phyloP scores from a whole-genome alignment of 306 rosid genomes.

The Vicia faba region DNA sequence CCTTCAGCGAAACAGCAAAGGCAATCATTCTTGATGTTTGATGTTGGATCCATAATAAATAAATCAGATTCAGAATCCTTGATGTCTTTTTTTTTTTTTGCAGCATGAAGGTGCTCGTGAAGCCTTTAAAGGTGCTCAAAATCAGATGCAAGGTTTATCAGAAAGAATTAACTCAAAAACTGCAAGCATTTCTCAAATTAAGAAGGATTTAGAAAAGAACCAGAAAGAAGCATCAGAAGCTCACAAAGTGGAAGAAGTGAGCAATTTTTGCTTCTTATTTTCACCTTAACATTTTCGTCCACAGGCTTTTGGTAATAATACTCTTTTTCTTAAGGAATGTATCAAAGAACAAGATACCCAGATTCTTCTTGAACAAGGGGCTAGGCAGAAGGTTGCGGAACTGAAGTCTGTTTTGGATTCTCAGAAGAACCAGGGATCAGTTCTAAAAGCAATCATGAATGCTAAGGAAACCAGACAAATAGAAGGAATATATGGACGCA shows the following conservation, averaged over 20 bases:
- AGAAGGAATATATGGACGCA: slow-evolving; percentile 91
- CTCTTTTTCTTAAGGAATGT: slow-evolving; percentile 55
- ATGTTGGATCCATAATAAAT: too few species aligned
- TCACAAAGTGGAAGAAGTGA: slow-evolving; percentile 72
- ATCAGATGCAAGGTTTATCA: slow-evolving; percentile 63
- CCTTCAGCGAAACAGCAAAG: background rate
- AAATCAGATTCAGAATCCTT: background rate
- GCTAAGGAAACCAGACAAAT: slow-evolving; percentile 78
- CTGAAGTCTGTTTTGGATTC: slow-evolving; percentile 82
- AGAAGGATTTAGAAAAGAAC: slow-evolving; percentile 61
- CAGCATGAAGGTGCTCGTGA: slow-evolving; percentile 85
- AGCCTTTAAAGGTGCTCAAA: slow-evolving; percentile 73
- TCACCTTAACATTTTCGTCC: background rate
- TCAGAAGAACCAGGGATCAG: slow-evolving; percentile 92
- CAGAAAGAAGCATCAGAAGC: slow-evolving; percentile 68
- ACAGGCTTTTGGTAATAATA: slow-evolving; percentile 34
- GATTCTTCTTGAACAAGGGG: slow-evolving; percentile 88
- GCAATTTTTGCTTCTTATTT: slow-evolving; percentile 35
- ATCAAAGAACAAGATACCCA: slow-evolving; percentile 72
- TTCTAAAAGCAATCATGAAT: slow-evolving; percentile 73
- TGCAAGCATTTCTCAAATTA: slow-evolving; percentile 53
- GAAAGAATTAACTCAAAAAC: slow-evolving; percentile 59
- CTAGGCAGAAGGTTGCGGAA: slow-evolving; percentile 97
- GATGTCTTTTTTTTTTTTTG: slow-evolving; percentile 13
- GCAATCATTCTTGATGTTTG: slow-evolving; percentile 10